phyloP scores from a whole-genome alignment of 371 early-diverging fungal species.

The Mortierella polycephala region DNA sequence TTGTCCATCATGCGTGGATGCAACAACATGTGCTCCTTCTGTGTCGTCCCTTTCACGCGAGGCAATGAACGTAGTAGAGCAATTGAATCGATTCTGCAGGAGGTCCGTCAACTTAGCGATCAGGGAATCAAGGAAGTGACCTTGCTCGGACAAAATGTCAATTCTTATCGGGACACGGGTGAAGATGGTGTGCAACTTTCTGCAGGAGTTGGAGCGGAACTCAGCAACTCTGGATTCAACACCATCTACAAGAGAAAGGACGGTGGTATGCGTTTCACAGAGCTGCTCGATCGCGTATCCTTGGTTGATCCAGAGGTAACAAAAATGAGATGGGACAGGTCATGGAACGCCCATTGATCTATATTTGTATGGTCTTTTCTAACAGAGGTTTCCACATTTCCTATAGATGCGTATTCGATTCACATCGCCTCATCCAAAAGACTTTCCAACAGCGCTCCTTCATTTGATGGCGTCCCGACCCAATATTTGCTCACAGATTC shows the following conservation, averaged over 20 bases:
- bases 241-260: conserved; percentile 83
- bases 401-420: conserved; percentile 78
- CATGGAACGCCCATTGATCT: no score
- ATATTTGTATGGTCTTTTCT: not conserved
- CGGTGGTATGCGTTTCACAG: conserved; percentile 81
- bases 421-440: conserved; percentile 87
- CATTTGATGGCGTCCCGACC: conserved; percentile 72
- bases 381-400: not conserved
- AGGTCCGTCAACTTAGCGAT: conserved; percentile 70
- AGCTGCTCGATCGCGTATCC: conserved; percentile 77
- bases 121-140: conserved; percentile 83
- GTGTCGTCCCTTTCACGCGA: conserved; percentile 82
- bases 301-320: conserved; percentile 73
- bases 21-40: conserved; percentile 88
- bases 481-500: conserved; percentile 81
- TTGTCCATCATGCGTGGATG: conserved; percentile 86
- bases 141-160: conserved; percentile 86
- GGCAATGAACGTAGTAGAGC: conserved; percentile 79
- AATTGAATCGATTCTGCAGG: conserved; percentile 77
- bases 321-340: no score
- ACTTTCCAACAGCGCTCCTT: conserved; percentile 80
- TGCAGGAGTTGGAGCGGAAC: conserved; percentile 46
- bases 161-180: conserved; percentile 80
- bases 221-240: conserved; percentile 76
- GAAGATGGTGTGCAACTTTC: conserved; percentile 61